These are phyloP conservation scores for Schoenoplectus triqueter DNA, from an alignment of 202 grass and related monocot species.

Conservation along the genomic window DNA sequence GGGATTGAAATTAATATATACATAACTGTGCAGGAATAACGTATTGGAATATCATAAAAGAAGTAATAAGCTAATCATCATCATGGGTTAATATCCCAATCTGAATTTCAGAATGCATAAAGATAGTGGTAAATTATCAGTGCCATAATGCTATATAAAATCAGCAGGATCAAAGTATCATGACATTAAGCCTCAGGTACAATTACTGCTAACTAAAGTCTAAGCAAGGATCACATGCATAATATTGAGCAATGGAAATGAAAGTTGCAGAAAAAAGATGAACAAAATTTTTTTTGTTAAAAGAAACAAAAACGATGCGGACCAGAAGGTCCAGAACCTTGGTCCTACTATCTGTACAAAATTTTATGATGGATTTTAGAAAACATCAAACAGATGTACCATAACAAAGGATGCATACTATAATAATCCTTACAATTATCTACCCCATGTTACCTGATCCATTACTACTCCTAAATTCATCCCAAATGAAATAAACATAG, in stretches of 20 bases:
- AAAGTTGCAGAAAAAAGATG: not conserved
- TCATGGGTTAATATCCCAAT: not conserved
- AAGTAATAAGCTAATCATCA: too few species aligned
- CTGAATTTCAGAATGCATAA: not conserved
- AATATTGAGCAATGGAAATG: slow-evolving; percentile 3
- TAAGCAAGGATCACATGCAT: not conserved
- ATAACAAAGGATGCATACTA: not conserved
- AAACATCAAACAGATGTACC: not conserved
- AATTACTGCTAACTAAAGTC: not conserved
- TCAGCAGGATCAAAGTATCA: slow-evolving; percentile 4
- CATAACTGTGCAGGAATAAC: not conserved
- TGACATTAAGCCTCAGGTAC: not conserved
- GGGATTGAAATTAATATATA: not conserved
- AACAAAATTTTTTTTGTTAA: not conserved
- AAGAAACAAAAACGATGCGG: slow-evolving; percentile 42
- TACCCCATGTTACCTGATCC: slow-evolving; percentile 1
- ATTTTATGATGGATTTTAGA: not conserved
- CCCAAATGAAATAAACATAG: slow-evolving; percentile 8
- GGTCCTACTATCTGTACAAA: not conserved
- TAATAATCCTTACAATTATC: not conserved
- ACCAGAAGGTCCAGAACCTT: slow-evolving; percentile 76
- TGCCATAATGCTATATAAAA: not conserved
- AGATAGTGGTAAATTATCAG: not conserved
- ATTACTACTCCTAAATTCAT: slow-evolving; percentile 13
- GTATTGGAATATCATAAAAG: not conserved